Evolutionary conservation across 108 stramenopile genomes (phyloP).

Genomic region (Nitzschia sp.): DNA sequence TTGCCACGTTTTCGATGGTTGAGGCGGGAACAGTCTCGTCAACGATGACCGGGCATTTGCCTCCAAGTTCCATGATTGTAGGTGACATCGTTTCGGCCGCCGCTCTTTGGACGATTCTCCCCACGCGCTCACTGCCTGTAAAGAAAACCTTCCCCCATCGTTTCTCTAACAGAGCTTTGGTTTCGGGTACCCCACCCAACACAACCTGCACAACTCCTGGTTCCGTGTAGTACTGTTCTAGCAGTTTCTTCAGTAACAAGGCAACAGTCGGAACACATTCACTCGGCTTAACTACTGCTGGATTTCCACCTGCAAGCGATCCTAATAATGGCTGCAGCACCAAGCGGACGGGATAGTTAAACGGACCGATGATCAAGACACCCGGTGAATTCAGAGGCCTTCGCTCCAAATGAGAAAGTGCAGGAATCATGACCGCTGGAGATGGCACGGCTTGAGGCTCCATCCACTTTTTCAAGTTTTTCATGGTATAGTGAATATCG

Average conservation of each 20-base stretch:
- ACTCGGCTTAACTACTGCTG: slow-evolving; percentile 74
- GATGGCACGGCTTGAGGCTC: slow-evolving; percentile 35
- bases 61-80: slow-evolving; percentile 89
- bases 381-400: slow-evolving; percentile 39
- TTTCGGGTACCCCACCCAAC: slow-evolving; percentile 64
- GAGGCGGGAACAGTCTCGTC: slow-evolving; percentile 56
- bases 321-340: slow-evolving; percentile 58
- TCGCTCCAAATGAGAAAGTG: slow-evolving; percentile 19
- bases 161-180: slow-evolving; percentile 56
- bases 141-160: slow-evolving; percentile 83
- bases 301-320: slow-evolving; percentile 86
- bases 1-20: slow-evolving; percentile 47
- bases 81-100: slow-evolving; percentile 90
- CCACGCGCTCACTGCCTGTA: slow-evolving; percentile 79
- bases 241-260: slow-evolving; percentile 42
- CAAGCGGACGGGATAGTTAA: slow-evolving; percentile 83
- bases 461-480: slow-evolving; percentile 37
- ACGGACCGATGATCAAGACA: slow-evolving; percentile 75
- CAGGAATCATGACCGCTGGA: slow-evolving; percentile 19
- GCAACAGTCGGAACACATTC: slow-evolving; percentile 55
- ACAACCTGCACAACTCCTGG: slow-evolving; percentile 58
- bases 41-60: slow-evolving; percentile 79
- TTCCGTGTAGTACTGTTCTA: slow-evolving; percentile 66
- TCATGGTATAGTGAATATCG: slow-evolving; percentile 30
- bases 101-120: slow-evolving; percentile 67